Conservation (phyloP, 75 land plant species). For the Sequoiadendron giganteum region DNA sequence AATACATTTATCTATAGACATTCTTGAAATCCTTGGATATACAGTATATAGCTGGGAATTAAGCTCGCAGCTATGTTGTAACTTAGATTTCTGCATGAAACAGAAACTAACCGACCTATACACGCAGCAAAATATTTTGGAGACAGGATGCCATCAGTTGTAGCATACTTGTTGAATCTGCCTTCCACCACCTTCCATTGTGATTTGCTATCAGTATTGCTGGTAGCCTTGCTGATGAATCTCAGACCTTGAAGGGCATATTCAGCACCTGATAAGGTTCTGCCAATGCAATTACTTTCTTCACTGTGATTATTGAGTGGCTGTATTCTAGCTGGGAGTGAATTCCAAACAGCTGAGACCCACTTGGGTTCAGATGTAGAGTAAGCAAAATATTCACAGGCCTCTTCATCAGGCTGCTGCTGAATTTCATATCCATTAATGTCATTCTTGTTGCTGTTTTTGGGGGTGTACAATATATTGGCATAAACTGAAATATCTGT, state of each 20-base stretch:
- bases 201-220: conserved; percentile 9
- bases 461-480: not conserved
- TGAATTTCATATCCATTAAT: not conserved
- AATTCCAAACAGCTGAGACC: not conserved
- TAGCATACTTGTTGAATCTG: conserved; percentile 18
- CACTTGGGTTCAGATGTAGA: not conserved
- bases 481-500: not conserved
- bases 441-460: not conserved
- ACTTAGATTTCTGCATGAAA: not conserved
- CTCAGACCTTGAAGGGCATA: conserved; percentile 24
- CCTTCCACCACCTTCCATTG: conserved; percentile 18
- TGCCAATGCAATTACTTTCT: not conserved
- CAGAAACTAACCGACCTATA: conserved; percentile 10
- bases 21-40: not conserved
- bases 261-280: conserved; percentile 13
- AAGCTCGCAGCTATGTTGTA: not conserved
- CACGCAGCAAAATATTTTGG: conserved; percentile 18
- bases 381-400: not conserved
- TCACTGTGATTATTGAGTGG: not conserved
- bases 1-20: not conserved
- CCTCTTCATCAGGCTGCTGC: not conserved
- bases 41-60: not conserved
- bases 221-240: conserved; percentile 14
- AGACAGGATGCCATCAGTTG: conserved; percentile 16
- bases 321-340: not conserved